Conservation (phyloP, 768 basidiomycete species). For the Suillus bovinus region DNA sequence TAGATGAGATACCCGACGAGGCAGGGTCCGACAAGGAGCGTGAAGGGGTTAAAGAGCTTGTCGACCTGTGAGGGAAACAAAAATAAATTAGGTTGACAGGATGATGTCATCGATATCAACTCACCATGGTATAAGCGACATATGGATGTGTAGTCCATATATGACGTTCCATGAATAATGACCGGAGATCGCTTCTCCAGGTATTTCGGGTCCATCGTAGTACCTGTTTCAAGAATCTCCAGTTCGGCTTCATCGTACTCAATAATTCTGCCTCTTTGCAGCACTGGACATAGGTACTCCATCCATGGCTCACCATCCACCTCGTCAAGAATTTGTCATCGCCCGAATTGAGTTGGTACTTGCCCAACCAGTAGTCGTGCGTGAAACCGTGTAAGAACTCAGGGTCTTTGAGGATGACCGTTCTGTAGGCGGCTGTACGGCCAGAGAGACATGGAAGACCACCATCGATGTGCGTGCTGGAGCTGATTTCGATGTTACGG, state of each 20-base stretch:
- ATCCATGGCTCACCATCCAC: conserved; percentile 96
- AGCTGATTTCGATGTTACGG: conserved; percentile 90
- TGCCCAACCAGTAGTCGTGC: conserved; percentile 91
- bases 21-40: conserved; percentile 80
- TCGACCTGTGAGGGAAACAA: conserved; percentile 54
- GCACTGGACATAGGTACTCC: conserved; percentile 91
- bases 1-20: conserved; percentile 76
- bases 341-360: conserved; percentile 93
- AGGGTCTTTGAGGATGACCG: conserved; percentile 92
- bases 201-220: conserved; percentile 93
- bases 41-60: conserved; percentile 85
- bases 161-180: conserved; percentile 84
- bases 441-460: conserved; percentile 91
- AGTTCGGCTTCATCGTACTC: conserved; percentile 96
- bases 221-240: conserved; percentile 94
- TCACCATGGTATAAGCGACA: conserved; percentile 79
- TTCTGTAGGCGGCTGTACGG: conserved; percentile 91
- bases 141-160: conserved; percentile 87
- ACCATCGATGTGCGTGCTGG: conserved; percentile 90
- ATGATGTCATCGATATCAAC: neutral
- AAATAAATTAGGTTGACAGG: neutral
- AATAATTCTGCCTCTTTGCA: conserved; percentile 84
- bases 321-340: conserved; percentile 94
- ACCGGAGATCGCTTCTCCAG: conserved; percentile 87
- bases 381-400: conserved; percentile 93